Evolutionary conservation across 148 eudicot genomes (phyloP).

Genomic region (Chenopodium berlandieri): DNA sequence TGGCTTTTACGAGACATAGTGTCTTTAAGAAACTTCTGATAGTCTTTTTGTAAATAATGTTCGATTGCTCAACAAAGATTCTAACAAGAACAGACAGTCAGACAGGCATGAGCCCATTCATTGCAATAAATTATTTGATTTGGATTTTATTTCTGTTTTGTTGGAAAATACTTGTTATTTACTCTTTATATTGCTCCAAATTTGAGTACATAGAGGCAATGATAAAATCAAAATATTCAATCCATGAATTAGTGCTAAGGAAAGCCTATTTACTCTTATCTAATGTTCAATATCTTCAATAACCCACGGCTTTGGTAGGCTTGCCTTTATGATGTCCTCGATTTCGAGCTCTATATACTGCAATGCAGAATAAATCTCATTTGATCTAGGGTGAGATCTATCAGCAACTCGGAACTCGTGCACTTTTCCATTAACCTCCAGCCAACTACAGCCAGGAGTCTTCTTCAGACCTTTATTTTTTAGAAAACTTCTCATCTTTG

Average conservation of each 20-base stretch:
- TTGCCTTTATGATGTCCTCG: slow-evolving; percentile 11
- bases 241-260: neutral
- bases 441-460: slow-evolving; percentile 41
- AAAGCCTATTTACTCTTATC: neutral
- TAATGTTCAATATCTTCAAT: slow-evolving; percentile 1
- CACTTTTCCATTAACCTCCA: slow-evolving; percentile 33
- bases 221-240: too few species aligned
- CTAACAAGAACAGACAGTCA: neutral
- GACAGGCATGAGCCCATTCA: neutral
- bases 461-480: slow-evolving; percentile 40
- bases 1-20: neutral
- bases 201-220: too few species aligned
- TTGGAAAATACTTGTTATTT: neutral
- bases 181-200: neutral
- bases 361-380: slow-evolving; percentile 28
- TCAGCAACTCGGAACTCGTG: slow-evolving; percentile 43
- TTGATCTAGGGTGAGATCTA: slow-evolving; percentile 34
- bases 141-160: neutral
- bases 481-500: slow-evolving; percentile 35
- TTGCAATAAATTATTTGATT: neutral
- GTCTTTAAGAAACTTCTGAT: neutral
- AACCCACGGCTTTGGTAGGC: neutral
- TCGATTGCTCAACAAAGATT: neutral
- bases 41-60: neutral
- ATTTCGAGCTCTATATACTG: slow-evolving; percentile 32